Base-by-base conservation (phyloP, 805 yeast species). In the Yarrowia divulgata region DNA sequence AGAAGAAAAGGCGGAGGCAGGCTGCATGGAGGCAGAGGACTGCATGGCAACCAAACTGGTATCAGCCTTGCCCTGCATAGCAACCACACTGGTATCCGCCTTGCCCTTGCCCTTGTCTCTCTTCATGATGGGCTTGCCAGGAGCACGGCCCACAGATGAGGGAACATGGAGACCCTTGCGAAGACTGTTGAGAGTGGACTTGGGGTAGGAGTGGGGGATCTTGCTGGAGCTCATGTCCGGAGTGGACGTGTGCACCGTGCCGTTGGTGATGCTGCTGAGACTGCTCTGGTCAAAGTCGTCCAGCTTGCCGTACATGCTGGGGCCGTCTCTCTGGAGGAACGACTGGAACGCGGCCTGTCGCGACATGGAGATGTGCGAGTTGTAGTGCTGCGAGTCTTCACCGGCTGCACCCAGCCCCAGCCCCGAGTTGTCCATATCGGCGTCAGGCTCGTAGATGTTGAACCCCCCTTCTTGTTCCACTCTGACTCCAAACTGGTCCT, bases 241-340 rank as follows among this genome's bases (percentile, higher is more conserved):
- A 6, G 63, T 55, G 2, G 63, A 55, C 12, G 63, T 55, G 19
- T 55, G 48, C 48, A 55, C 19, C 16, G n/a, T 29, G 35, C 16
- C 16, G 34, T 16, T 14, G 6, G 8, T 48, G 12, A 16, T 48
- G 7, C 32, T 13, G 34, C 50, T 46, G 9, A 46, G 32, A 19
- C 50, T 46, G 50, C 32, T 58, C 37, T 29, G 64, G 6, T 58
- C 50, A 12, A 14, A 58, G 29, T 58, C 64, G 42, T 58, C 50
- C 23, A 58, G 40, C 50, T 58, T 58, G 50, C 64, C 64, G 35
- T 58, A 58, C 64, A 58, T 58, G 39, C 49, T 18, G 39, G 50
- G n/a, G 5, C 40, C 50, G 1, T 43, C 64, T 42, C 45, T 32
- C 6, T 40, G 43, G 3, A 58, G 50, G 29, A 58, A 58, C 18